A percentile compares a stretch with the other conserved stretches of the same genome.
Evolutionary conservation across 2,329 filamentous ascomycete species (phyloP).

Genomic region (Magnaporthales sp.): DNA sequence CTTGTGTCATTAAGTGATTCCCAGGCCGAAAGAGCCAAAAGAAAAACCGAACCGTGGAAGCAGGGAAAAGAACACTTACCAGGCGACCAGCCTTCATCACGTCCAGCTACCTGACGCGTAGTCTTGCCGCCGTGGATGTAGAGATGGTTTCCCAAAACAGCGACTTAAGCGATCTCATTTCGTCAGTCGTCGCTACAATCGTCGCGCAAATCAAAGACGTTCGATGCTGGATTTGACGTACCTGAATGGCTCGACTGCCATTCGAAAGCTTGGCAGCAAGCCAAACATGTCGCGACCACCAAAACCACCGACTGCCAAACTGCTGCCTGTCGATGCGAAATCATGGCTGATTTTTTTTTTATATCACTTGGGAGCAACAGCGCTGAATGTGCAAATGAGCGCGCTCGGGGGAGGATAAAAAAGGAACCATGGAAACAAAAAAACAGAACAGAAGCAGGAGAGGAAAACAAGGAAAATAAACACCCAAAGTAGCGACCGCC

Average conservation of each 20-base stretch:
- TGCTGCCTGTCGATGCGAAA: not conserved
- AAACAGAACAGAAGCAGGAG: not conserved
- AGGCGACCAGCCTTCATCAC: not conserved
- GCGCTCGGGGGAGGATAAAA: not conserved
- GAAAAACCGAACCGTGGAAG: not conserved
- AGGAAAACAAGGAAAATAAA: not conserved
- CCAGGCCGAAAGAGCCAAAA: not conserved
- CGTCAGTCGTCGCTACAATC: not conserved
- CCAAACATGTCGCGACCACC: not conserved
- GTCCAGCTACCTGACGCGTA: not conserved
- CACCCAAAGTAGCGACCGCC: not conserved
- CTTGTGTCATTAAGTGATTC: not conserved
- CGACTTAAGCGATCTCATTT: not conserved
- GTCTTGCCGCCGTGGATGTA: slow-evolving; percentile 4
- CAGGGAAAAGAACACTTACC: not conserved
- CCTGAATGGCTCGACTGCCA: not conserved
- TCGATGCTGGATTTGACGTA: not conserved
- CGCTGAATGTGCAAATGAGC: not conserved
- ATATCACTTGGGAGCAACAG: not conserved
- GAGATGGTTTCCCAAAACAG: slow-evolving; percentile 1
- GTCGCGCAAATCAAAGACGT: not conserved
- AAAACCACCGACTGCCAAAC: not conserved
- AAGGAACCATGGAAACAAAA: not conserved
- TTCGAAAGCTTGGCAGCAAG: not conserved
- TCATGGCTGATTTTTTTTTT: not conserved